Conservation (phyloP, 176 grass and related monocot species). For the Raddia distichophylla region DNA sequence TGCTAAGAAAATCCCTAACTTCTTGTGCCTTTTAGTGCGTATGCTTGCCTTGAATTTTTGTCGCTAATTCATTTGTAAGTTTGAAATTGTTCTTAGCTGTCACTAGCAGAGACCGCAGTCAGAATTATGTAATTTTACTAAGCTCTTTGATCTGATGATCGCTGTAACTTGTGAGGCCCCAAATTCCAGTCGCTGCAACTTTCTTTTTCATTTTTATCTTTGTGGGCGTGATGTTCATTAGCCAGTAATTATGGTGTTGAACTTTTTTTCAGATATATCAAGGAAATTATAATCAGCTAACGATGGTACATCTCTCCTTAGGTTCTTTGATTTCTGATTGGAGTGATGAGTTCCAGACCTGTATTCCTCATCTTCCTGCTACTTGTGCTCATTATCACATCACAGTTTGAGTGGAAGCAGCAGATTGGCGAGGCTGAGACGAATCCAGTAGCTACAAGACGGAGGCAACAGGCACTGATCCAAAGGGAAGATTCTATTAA, state of each 20-base stretch:
- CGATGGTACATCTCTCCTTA: background rate
- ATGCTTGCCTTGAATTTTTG: background rate
- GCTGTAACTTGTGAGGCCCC: background rate
- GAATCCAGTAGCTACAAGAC: constrained; percentile 41
- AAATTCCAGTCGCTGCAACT: background rate
- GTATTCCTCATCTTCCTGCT: constrained; percentile 70
- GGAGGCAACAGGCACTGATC: constrained; percentile 45
- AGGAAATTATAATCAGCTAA: background rate
- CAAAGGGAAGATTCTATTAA: constrained; percentile 68
- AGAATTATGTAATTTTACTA: background rate
- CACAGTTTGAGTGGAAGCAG: constrained; percentile 86
- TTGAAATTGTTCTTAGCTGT: background rate
- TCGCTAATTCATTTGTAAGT: background rate
- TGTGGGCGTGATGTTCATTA: background rate
- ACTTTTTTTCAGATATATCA: background rate
- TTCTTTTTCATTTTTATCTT: background rate
- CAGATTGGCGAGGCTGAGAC: constrained; percentile 66
- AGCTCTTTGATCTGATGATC: background rate
- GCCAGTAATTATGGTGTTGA: background rate
- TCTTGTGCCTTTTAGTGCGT: background rate
- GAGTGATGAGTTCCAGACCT: constrained; percentile 62
- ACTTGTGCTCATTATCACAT: constrained; percentile 71
- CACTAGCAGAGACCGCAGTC: background rate
- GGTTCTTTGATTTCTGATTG: constrained; percentile 43
- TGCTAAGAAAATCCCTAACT: background rate